Conservation (phyloP, 2,329 filamentous ascomycete genomes). For the Alternaria novae-zelandiae region DNA sequence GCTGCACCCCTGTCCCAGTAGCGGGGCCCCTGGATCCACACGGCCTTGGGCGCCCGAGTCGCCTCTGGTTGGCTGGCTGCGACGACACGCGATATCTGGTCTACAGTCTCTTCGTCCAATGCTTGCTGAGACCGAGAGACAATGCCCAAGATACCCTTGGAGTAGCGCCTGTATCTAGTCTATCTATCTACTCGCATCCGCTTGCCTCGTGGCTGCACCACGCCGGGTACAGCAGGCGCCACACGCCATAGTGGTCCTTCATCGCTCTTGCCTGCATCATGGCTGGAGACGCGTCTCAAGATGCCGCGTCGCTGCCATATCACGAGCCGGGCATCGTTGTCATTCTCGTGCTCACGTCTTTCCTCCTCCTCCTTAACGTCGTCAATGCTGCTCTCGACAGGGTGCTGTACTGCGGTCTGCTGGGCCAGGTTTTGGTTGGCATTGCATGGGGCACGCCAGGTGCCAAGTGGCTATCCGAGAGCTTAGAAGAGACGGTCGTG, state of each 20-base stretch:
- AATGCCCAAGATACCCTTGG: background rate
- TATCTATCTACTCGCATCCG: conserved; percentile 2
- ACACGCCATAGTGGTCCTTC: conserved; percentile 6
- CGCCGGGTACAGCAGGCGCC: conserved; percentile 2
- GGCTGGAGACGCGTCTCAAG: conserved; percentile 25
- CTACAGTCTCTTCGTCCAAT: conserved; percentile 11
- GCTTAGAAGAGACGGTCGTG: conserved; percentile 63
- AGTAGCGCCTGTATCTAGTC: conserved; percentile 3
- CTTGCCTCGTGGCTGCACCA: conserved; percentile 16
- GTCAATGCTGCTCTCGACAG: conserved; percentile 64
- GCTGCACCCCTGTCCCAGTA: conserved; percentile 19
- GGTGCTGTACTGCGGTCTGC: conserved; percentile 70
- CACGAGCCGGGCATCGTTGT: conserved; percentile 66
- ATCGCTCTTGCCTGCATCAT: conserved; percentile 30
- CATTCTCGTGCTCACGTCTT: conserved; percentile 66
- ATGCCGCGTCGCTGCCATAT: conserved; percentile 57
- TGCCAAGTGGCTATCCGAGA: conserved; percentile 62
- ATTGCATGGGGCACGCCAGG: conserved; percentile 74
- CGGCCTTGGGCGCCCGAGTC: conserved; percentile 1
- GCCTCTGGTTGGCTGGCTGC: conserved; percentile 15
- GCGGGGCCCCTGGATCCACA: conserved; percentile 22
- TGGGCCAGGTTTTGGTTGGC: conserved; percentile 75
- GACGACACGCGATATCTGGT: conserved; percentile 3
- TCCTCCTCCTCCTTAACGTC: conserved; percentile 68
- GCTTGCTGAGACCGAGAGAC: conserved; percentile 3